These are phyloP conservation scores for Penicillium sumatraense DNA, from an alignment of 2,329 filamentous ascomycete genomes.

Conservation along the genomic window DNA sequence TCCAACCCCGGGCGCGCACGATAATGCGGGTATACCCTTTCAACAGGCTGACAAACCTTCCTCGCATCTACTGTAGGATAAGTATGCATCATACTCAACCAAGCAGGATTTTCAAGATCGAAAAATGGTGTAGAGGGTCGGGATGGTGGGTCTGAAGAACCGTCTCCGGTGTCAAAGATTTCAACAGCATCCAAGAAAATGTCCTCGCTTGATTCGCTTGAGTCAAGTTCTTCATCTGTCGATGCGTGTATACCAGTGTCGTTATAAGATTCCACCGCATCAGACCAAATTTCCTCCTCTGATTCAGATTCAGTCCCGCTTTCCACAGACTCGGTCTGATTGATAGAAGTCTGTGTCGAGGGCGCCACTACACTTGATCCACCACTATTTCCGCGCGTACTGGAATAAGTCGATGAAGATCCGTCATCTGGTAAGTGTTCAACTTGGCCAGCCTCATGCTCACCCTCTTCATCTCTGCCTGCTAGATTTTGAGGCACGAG, in stretches of 20 bases:
- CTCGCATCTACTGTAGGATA: constrained; percentile 17
- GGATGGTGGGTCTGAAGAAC: background rate
- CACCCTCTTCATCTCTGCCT: background rate
- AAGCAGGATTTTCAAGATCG: background rate
- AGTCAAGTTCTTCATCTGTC: background rate
- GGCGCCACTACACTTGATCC: too few species aligned
- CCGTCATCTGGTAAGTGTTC: background rate
- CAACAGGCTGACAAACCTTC: constrained; percentile 19
- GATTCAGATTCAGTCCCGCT: background rate
- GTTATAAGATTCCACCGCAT: background rate
- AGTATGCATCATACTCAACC: background rate
- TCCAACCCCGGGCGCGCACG: constrained; percentile 11
- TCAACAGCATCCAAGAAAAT: background rate
- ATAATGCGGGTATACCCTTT: constrained; percentile 11
- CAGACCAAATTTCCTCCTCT: background rate
- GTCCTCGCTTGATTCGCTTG: background rate
- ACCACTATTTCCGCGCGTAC: too few species aligned
- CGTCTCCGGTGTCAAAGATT: background rate
- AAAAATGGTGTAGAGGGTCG: background rate
- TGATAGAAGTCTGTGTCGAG: too few species aligned
- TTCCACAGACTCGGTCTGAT: background rate
- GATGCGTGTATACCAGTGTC: background rate
- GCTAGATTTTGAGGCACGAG: background rate
- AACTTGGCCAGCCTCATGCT: background rate
- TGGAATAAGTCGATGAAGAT: too few species aligned